Base-by-base conservation (phyloP, 306 rosid species). In the Lagenaria siceraria region DNA sequence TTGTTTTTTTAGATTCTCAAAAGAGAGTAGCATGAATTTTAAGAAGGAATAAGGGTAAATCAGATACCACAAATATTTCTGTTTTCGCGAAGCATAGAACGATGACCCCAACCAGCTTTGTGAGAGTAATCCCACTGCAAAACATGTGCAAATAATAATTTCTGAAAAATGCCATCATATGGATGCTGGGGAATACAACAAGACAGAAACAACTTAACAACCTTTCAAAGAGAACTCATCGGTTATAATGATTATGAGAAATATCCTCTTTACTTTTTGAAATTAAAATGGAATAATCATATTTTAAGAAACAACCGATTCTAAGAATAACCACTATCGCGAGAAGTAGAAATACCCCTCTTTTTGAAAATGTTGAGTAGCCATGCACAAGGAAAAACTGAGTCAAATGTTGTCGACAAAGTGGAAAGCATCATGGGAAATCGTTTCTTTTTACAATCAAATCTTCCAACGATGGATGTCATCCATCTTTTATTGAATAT, bases 21-120 rank as follows among this genome's bases (percentile, higher is more conserved):
- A 75, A 56, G 68, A 61, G n/a, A 46, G 11, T 5, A 12, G 12
- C 58, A 27, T 43, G 27, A 1, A 25, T 17, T 42, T 43, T n/a
- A 10, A 19, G 18, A 31, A 2, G 66, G 59, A 71, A 62, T 48
- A 69, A 85, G 53, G 64, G 1, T 76, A 64, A 78, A 78, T 71
- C 73, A 82, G 75, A 68, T 83, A 90, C 98, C 97, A 95, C 98
- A 86, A 95, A 95, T 76, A 95, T 83, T 85, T 95, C 97, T 69
- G 98, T 92, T 84, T 87, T 95, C 38, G 98, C 80, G 82, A 95
- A 95, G 86, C 78, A 85, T 74, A 95, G 98, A 80, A 95, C 98
- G 36, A 90, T 80, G 36, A 95, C 97, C 82, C 98, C 98, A 7
- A 95, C 98, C 21, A 95, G 85, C 84, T 95, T 95, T 18, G 98